Evolutionary conservation across 1,284 basidiomycete genomes (phyloP).

Genomic region (Ustilago bromivora): DNA sequence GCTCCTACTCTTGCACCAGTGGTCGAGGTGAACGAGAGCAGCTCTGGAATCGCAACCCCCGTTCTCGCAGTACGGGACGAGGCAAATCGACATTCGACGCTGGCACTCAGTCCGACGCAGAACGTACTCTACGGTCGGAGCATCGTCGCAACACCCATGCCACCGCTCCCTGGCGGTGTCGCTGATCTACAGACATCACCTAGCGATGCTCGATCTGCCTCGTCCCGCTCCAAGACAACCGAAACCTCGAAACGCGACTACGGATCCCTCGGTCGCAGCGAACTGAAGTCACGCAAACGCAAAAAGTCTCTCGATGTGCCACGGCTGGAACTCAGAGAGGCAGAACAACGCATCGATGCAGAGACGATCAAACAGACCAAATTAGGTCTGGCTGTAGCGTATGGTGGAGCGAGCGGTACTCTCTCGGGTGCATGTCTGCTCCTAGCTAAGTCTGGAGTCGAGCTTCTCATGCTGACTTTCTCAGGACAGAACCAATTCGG

Average conservation of each 20-base stretch:
- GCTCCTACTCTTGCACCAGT: slow-evolving; percentile 66
- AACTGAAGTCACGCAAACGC: slow-evolving; percentile 27
- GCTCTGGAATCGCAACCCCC: slow-evolving; percentile 65
- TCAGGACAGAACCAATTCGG: slow-evolving; percentile 83
- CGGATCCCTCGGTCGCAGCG: slow-evolving; percentile 38
- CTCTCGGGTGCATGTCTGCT: slow-evolving; percentile 91
- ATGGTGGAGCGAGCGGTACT: slow-evolving; percentile 90
- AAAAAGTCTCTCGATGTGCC: slow-evolving; percentile 40
- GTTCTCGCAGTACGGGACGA: slow-evolving; percentile 55
- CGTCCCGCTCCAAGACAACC: not conserved
- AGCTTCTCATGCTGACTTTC: slow-evolving; percentile 85
- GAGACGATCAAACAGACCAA: slow-evolving; percentile 71
- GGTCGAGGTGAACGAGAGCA: slow-evolving; percentile 67
- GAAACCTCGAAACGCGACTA: slow-evolving; percentile 32
- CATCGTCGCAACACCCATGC: slow-evolving; percentile 32
- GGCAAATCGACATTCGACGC: slow-evolving; percentile 18
- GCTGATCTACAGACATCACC: not conserved
- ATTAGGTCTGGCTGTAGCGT: slow-evolving; percentile 83
- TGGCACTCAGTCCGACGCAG: slow-evolving; percentile 20
- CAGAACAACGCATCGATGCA: slow-evolving; percentile 34
- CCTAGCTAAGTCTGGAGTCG: slow-evolving; percentile 93
- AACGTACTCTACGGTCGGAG: slow-evolving; percentile 32
- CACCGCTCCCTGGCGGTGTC: not conserved
- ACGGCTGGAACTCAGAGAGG: slow-evolving; percentile 38
- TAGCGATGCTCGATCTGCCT: not conserved